Percentiles rank a stretch among this genome's conserved stretches.
Evolutionary conservation across 441 rosid genomes (phyloP).

Genomic region (Eutrema salsugineum): DNA sequence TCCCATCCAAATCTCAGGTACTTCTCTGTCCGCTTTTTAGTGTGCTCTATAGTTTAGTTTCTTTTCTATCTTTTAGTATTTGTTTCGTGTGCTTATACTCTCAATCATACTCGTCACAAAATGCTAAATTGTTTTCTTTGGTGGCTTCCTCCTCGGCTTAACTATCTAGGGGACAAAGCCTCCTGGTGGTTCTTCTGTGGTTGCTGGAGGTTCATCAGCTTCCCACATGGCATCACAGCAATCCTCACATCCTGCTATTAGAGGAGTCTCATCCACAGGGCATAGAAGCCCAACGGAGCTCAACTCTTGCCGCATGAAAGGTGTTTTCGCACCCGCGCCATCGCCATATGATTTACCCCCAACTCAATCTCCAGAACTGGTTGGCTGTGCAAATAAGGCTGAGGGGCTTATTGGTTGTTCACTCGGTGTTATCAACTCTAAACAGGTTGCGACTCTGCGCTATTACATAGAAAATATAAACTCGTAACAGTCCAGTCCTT

Average conservation of each 20-base stretch:
- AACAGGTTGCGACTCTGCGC: conserved; percentile 59
- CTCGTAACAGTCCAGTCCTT: neutral
- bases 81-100: neutral
- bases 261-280: conserved; percentile 63
- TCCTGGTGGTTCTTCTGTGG: conserved; percentile 54
- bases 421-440: conserved; percentile 49
- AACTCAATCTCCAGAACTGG: conserved; percentile 54
- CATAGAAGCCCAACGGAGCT: conserved; percentile 58
- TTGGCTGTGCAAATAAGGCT: conserved; percentile 55
- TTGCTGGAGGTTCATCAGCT: conserved; percentile 49
- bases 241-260: conserved; percentile 53
- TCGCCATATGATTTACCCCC: conserved; percentile 61
- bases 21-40: conserved; percentile 6
- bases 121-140: conserved; percentile 11
- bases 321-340: conserved; percentile 63
- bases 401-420: conserved; percentile 52
- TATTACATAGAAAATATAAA: conserved; percentile 5
- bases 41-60: neutral
- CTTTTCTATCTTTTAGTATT: neutral
- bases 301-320: conserved; percentile 72
- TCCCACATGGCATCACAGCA: conserved; percentile 63
- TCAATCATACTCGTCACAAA: neutral
- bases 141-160: conserved; percentile 15
- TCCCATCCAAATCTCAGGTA: conserved; percentile 96
- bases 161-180: conserved; percentile 68